Evolutionary conservation across 2,329 filamentous ascomycete genomes (phyloP), one percentile per base, ranked within the genome.

Genomic region (Nectriaceae sp.): DNA sequence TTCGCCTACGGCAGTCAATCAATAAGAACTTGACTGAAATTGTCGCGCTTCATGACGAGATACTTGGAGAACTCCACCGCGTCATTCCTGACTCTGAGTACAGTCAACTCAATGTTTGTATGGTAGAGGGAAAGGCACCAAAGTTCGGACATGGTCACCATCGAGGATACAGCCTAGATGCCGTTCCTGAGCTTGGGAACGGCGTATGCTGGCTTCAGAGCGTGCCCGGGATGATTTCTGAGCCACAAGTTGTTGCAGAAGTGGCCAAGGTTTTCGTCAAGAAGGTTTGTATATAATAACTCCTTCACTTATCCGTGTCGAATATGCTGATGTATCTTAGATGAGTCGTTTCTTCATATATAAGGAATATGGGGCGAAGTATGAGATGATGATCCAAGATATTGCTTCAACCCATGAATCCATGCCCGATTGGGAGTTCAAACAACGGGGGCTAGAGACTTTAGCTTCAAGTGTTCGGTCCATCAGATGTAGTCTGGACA

Each of bases 281-380:
- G 58, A 84, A 80, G 72, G 83, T 82, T 70, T 50, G 65, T 49
- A 11, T 42, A n/a, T n/a, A 10, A 4, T 21, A 15, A 10, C 16
- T 40, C 22, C 13, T 26, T 13, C 11, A 20, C 20, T 29, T n/a
- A 3, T 16, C 21, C 4, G 21, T n/a, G 44, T 51, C 6, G 57
- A n/a, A 56, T 26, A 46, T 20, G 35, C 13, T 40, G 8, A 47
- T 13, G 44, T 16, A 36, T 10, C 18, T 44, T 54, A 96, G 89
- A 86, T 95, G 72, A 81, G 83, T 50, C 84, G 85, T 0, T 94
- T 97, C 70, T 88, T 89, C 64, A 77, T 87, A 42, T 99, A 99
- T 65, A 89, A 96, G 70, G 89, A 96, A 60, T 99, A 96, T 66
- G 89, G 89, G 29, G 88, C 88, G 43, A 93, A 93, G 64, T 96